These are phyloP conservation scores for Epichloe scottii DNA, from an alignment of 2,329 filamentous ascomycete genomes.

Conservation along the genomic window DNA sequence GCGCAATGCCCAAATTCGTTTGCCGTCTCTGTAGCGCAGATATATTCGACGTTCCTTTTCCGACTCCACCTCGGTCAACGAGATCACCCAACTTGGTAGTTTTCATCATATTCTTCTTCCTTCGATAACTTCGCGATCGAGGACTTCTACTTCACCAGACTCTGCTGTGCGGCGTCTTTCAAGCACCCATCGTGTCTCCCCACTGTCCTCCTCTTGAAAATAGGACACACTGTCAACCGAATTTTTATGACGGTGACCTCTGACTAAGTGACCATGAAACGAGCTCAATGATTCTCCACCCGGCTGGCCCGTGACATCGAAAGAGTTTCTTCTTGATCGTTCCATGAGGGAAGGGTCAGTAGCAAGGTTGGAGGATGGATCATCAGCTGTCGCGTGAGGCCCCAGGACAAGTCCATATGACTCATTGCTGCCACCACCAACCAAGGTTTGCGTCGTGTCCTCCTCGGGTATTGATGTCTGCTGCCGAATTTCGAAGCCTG, in stretches of 20 bases:
- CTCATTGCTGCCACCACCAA: background rate
- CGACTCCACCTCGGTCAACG: background rate
- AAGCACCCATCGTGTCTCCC: conserved; percentile 53
- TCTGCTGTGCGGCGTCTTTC: conserved; percentile 56
- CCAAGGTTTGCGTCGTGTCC: background rate
- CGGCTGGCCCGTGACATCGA: background rate
- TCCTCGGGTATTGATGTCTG: background rate
- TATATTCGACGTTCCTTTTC: background rate
- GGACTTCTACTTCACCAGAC: conserved; percentile 50
- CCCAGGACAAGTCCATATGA: background rate
- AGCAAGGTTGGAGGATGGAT: background rate
- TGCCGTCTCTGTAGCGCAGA: background rate
- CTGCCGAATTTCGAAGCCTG: conserved; percentile 9
- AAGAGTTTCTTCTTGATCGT: background rate
- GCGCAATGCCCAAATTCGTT: background rate
- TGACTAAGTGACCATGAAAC: conserved; percentile 9
- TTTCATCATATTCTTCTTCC: conserved; percentile 33
- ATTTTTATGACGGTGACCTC: conserved; percentile 38
- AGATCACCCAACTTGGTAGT: background rate
- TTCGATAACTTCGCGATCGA: conserved; percentile 51
- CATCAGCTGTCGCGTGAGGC: background rate
- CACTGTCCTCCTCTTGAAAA: conserved; percentile 47
- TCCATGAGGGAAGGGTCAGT: background rate
- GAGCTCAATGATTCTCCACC: conserved; percentile 8
- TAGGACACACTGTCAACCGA: conserved; percentile 62